Evolutionary conservation across 208 protist genomes (phyloP).

Genomic region (Leishmania mexicana): DNA sequence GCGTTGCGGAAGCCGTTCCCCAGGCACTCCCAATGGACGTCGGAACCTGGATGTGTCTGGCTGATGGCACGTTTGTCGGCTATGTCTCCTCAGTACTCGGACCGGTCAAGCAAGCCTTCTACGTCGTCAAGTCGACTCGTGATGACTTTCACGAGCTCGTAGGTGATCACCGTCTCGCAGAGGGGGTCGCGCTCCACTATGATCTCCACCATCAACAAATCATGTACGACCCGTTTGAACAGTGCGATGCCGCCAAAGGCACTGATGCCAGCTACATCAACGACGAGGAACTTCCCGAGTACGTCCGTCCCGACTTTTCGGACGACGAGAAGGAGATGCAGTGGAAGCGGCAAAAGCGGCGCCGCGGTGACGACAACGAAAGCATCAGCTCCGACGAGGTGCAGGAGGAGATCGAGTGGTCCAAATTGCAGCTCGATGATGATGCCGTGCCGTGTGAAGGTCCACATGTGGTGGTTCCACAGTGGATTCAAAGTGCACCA

Average conservation of each 20-base stretch:
- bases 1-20: slow-evolving; percentile 50
- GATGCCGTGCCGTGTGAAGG: background rate
- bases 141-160: slow-evolving; percentile 28
- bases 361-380: slow-evolving; percentile 16
- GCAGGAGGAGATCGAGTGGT: slow-evolving; percentile 45
- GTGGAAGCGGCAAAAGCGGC: slow-evolving; percentile 77
- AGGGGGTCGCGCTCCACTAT: slow-evolving; percentile 51
- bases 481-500: slow-evolving; percentile 19
- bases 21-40: slow-evolving; percentile 60
- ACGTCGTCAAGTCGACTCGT: slow-evolving; percentile 39
- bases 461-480: slow-evolving; percentile 13
- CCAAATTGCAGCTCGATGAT: slow-evolving; percentile 34
- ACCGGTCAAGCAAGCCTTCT: slow-evolving; percentile 58
- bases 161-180: slow-evolving; percentile 1
- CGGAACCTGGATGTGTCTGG: slow-evolving; percentile 70
- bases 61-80: slow-evolving; percentile 58
- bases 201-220: slow-evolving; percentile 56
- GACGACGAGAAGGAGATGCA: slow-evolving; percentile 84
- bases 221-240: slow-evolving; percentile 51
- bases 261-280: slow-evolving; percentile 91
- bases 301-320: slow-evolving; percentile 86
- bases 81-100: slow-evolving; percentile 62
- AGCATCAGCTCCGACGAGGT: slow-evolving; percentile 53
- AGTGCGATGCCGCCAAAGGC: slow-evolving; percentile 63
- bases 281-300: slow-evolving; percentile 83